Percentiles rank a stretch among this genome's conserved stretches.
Conservation (phyloP, 345 rosid species). For the Corymbia maculata region DNA sequence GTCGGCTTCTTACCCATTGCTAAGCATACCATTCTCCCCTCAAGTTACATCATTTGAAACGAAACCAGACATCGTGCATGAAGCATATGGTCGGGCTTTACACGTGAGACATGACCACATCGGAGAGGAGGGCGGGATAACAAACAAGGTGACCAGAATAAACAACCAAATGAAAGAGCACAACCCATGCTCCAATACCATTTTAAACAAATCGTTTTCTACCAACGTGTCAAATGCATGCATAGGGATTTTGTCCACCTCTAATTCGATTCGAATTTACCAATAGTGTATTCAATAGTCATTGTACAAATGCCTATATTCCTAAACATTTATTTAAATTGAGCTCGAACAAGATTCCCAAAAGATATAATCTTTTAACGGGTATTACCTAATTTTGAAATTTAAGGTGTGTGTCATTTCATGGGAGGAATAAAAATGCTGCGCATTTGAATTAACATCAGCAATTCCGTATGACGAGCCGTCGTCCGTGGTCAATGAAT, state of each 20-base stretch:
- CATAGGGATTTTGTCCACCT: neutral
- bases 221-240: neutral
- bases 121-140: neutral
- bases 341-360: neutral
- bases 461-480: neutral
- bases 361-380: neutral
- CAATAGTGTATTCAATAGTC: neutral
- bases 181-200: neutral
- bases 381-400: neutral
- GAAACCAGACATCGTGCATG: neutral
- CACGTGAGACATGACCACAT: neutral
- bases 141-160: neutral
- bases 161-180: neutral
- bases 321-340: neutral
- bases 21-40: neutral
- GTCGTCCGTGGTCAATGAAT: neutral
- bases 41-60: neutral
- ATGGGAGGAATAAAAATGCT: neutral
- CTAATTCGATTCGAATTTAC: neutral
- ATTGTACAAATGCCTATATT: neutral
- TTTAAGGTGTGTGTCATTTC: neutral
- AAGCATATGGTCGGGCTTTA: neutral
- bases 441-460: neutral
- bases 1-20: neutral
- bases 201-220: neutral